Conservation (phyloP, 371 early-diverging fungal species). For the Mucor circinelloides region DNA sequence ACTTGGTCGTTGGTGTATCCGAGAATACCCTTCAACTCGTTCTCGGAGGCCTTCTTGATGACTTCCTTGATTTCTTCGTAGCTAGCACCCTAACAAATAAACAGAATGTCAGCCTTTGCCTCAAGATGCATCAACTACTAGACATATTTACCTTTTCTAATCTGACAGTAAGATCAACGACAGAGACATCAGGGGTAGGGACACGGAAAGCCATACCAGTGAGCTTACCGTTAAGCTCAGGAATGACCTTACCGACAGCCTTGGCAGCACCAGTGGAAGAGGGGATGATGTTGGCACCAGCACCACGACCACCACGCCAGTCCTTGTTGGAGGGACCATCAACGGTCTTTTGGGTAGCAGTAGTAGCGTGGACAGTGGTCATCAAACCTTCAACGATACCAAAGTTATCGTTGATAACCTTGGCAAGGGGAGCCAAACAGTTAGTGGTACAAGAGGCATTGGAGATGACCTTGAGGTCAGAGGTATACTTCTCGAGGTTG, state of each 20-base stretch:
- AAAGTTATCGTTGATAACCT: slow-evolving; percentile 95
- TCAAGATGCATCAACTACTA: neutral
- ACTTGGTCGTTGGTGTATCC: slow-evolving; percentile 96
- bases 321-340: slow-evolving; percentile 99
- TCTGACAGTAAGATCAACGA: slow-evolving; percentile 97
- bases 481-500: slow-evolving; percentile 91
- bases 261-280: slow-evolving; percentile 99
- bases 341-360: slow-evolving; percentile 99
- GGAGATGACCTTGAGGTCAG: slow-evolving; percentile 86
- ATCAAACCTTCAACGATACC: slow-evolving; percentile 87
- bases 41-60: slow-evolving; percentile 84
- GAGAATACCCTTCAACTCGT: slow-evolving; percentile 72
- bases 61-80: slow-evolving; percentile 90
- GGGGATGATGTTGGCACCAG: slow-evolving; percentile 98
- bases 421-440: slow-evolving; percentile 99
- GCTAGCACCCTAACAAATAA: slow-evolving; percentile 67
- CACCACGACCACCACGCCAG: slow-evolving; percentile 94
- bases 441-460: slow-evolving; percentile 99
- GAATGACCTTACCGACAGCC: slow-evolving; percentile 99
- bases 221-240: slow-evolving; percentile 94
- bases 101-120: neutral
- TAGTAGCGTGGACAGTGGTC: slow-evolving; percentile 98
- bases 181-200: slow-evolving; percentile 97
- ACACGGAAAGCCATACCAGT: slow-evolving; percentile 99
- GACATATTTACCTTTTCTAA: slow-evolving; percentile 63